Evolutionary conservation across 2,329 filamentous ascomycete genomes (phyloP).

Genomic region (Ophiostoma sp.): DNA sequence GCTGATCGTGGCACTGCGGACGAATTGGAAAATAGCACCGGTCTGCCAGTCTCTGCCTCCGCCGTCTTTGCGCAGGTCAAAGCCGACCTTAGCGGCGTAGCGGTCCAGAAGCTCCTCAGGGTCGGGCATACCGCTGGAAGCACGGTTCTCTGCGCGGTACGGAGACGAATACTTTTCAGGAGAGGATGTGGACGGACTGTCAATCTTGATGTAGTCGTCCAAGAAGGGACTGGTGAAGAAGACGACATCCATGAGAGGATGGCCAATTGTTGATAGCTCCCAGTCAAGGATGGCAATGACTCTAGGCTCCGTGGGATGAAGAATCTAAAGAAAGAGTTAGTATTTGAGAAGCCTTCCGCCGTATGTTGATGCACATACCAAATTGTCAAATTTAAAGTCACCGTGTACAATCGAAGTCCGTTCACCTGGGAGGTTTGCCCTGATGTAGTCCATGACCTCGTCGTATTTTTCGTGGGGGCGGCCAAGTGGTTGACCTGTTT

Average conservation of each 20-base stretch:
- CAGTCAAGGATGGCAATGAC: background rate
- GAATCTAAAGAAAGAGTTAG: background rate
- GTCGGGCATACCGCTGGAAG: background rate
- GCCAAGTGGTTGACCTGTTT: background rate
- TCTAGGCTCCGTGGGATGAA: background rate
- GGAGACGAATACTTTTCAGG: background rate
- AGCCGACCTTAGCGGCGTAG: background rate
- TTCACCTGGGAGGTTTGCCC: background rate
- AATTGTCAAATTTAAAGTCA: background rate
- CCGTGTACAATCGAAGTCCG: background rate
- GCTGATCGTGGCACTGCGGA: background rate
- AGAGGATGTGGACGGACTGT: background rate
- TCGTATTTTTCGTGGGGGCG: background rate
- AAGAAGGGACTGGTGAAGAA: constrained; percentile 1
- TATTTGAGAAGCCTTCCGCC: no score
- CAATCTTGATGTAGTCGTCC: background rate
- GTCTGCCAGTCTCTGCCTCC: background rate
- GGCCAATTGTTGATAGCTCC: background rate
- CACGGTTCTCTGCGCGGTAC: background rate
- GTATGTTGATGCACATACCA: no score
- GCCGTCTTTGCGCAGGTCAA: background rate
- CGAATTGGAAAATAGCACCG: background rate
- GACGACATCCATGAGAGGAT: background rate
- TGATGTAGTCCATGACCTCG: background rate
- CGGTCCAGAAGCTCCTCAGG: background rate